Evolutionary conservation across 768 basidiomycete genomes (phyloP).

Genomic region (Phaeolepiota aurea): DNA sequence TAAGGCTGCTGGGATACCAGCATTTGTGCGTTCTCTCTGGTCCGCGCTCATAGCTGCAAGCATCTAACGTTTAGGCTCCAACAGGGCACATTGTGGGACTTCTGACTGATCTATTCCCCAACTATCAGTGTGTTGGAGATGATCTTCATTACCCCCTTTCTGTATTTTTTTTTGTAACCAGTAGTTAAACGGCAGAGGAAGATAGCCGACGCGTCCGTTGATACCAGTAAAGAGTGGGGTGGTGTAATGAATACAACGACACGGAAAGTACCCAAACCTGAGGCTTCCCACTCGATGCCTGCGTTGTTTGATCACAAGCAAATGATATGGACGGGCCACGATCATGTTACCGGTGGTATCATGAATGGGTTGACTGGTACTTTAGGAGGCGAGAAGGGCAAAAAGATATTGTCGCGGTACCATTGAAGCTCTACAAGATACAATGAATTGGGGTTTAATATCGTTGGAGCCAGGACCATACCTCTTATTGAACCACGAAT

Average conservation of each 20-base stretch:
- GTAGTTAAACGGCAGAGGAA: too few relatives aligned
- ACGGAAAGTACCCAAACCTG: too few relatives aligned
- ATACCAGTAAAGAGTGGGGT: too few relatives aligned
- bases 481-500: constrained; percentile 72
- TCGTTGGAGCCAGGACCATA: constrained; percentile 11
- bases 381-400: constrained; percentile 15
- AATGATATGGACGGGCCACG: too few relatives aligned
- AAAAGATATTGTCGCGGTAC: constrained; percentile 73
- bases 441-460: too few relatives aligned
- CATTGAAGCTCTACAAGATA: constrained; percentile 58
- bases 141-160: too few relatives aligned
- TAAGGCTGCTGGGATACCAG: constrained; percentile 61
- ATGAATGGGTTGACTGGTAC: not conserved
- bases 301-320: too few relatives aligned
- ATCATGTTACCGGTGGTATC: not conserved
- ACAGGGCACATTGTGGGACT: constrained; percentile 69
- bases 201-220: too few relatives aligned
- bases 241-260: too few relatives aligned
- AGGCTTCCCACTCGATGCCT: too few relatives aligned
- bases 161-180: too few relatives aligned
- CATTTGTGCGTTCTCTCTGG: constrained; percentile 35
- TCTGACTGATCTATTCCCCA: constrained; percentile 23
- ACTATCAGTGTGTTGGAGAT: not conserved
- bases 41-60: not conserved
- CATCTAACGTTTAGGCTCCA: not conserved